Evolutionary conservation across 75 land plant species (phyloP).

Genomic region (Pinus albicaulis): DNA sequence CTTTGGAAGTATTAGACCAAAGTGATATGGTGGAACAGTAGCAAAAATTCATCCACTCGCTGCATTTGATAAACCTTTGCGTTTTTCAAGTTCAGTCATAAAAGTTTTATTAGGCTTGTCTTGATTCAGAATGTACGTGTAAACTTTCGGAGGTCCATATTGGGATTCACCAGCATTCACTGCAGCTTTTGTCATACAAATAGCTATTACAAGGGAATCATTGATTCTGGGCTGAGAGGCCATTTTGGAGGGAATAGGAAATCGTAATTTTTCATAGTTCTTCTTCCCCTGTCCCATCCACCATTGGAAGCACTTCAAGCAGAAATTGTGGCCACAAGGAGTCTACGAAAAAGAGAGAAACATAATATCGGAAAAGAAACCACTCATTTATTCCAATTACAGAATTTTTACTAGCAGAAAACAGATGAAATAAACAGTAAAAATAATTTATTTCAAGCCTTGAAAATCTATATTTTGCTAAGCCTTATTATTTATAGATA

Average conservation of each 20-base stretch:
- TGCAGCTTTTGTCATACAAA: constrained; percentile 71
- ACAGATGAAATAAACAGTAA: too few relatives aligned
- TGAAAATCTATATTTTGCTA: not conserved
- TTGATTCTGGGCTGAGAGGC: constrained; percentile 80
- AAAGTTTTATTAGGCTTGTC: constrained; percentile 82
- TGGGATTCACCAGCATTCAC: constrained; percentile 9
- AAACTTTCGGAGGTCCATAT: constrained; percentile 25
- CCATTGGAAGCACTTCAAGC: constrained; percentile 86
- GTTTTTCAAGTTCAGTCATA: constrained; percentile 79
- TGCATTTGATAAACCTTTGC: constrained; percentile 84
- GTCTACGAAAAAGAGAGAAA: constrained; percentile 44
- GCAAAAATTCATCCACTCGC: constrained; percentile 91
- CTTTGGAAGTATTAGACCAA: constrained; percentile 87
- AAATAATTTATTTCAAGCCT: too few relatives aligned
- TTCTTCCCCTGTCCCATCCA: constrained; percentile 77
- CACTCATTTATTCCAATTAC: not conserved
- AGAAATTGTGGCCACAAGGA: constrained; percentile 95
- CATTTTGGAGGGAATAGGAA: constrained; percentile 63
- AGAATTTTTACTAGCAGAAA: too few relatives aligned
- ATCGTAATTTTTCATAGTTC: constrained; percentile 74
- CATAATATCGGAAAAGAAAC: not conserved
- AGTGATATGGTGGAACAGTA: constrained; percentile 76
- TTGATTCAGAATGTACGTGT: constrained; percentile 54
- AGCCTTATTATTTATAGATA: too few relatives aligned
- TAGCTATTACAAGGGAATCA: constrained; percentile 61